A percentile compares a stretch with the other conserved stretches of the same genome.
Conservation (phyloP, 768 basidiomycete species). For the Boletus huronensis region DNA sequence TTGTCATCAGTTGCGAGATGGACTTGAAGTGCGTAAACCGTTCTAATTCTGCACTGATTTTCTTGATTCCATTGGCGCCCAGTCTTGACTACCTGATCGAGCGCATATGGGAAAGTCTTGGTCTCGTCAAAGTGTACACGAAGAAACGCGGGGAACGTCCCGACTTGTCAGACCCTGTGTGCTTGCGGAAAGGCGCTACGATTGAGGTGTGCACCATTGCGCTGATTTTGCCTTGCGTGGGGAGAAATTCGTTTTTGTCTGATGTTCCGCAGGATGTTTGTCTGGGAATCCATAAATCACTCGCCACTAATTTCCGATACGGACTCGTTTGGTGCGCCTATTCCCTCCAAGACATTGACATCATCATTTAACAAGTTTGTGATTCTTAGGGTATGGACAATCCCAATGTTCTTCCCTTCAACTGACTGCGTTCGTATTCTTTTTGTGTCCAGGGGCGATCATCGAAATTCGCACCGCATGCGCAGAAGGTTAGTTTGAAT, state of each 20-base stretch:
- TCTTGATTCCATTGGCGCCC: neutral
- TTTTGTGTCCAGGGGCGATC: conserved; percentile 68
- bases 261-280: conserved; percentile 64
- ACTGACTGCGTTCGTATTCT: neutral
- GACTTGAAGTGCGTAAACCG: conserved; percentile 66
- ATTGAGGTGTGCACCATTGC: conserved; percentile 60
- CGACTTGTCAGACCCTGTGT: conserved; percentile 88
- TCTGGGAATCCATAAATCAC: conserved; percentile 86
- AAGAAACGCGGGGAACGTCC: conserved; percentile 96
- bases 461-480: conserved; percentile 89
- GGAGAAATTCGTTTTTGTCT: neutral
- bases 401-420: neutral
- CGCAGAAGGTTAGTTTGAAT: conserved; percentile 85
- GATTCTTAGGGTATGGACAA: conserved; percentile 24
- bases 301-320: conserved; percentile 90
- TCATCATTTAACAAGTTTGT: conserved; percentile 5
- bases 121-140: conserved; percentile 88
- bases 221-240: neutral
- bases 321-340: conserved; percentile 81
- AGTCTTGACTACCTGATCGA: conserved; percentile 75
- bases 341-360: neutral
- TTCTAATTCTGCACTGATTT: neutral
- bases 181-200: conserved; percentile 85
- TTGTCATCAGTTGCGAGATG: conserved; percentile 98
- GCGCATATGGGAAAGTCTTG: conserved; percentile 76